Base-by-base conservation (phyloP, 2,329 filamentous ascomycete species). In the Alternaria metachromatica region DNA sequence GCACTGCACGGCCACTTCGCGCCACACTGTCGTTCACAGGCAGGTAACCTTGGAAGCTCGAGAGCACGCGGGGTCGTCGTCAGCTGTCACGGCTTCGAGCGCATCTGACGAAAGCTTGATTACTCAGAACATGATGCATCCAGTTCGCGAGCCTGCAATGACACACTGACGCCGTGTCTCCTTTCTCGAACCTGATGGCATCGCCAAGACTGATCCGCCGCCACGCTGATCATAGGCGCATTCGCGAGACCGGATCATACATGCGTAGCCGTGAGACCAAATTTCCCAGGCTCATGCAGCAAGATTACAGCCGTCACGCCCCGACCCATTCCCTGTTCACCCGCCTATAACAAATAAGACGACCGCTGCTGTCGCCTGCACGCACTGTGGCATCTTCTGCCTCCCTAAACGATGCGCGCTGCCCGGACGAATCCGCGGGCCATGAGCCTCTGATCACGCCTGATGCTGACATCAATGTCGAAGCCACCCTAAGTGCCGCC, bases 351-450 rank as follows among this genome's bases (percentile, higher is more conserved):
- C 51, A 62, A 55, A 18, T 30, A 67, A 68, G 66, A 68, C 68
- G 72, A 68, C 75, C 68, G 55, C 67, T 63, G 55, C 64, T 67
- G 70, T 69, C 66, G 69, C 65, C 69, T 64, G 66, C 62, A 65
- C 66, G 60, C 70, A 74, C 73, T 70, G 76, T 80, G 77, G 77
- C 78, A 68, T 72, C 72, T 72, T 66, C 70, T 69, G 57, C 64
- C 67, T 62, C 65, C 37, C 56, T 65, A 73, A 72, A 77, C 68
- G 72, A 80, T 79, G 77, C 72, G 68, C 64, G 67, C 51, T 67
- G 72, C 59, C 69, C 76, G 76, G 76, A 78, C 76, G 72, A 77
- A 75, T 68, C 70, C 68, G 69, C 72, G 68, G 72, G 73, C 67
- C 60, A 60, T 49, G 56, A 51, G 67, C 64, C 56, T 65, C 43